phyloP scores from a whole-genome alignment of 306 rosid genomes.

The Cucumis hystrix region DNA sequence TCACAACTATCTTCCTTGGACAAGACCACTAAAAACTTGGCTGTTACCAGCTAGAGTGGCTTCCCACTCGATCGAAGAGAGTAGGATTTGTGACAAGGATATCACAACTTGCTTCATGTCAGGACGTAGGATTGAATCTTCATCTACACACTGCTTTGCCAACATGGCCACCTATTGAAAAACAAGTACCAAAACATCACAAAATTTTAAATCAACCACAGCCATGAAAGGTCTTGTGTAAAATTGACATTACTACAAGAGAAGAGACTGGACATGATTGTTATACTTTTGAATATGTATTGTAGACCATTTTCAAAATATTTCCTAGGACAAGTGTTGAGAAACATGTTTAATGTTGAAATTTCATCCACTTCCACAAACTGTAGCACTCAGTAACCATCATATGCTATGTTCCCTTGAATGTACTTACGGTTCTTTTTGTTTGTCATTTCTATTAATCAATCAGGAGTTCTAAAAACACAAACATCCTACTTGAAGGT shows the following conservation, averaged over 20 bases:
- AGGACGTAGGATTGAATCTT: slow-evolving; percentile 79
- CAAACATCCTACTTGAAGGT: neutral
- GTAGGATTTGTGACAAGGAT: slow-evolving; percentile 77
- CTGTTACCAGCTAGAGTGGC: slow-evolving; percentile 98
- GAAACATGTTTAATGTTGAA: neutral
- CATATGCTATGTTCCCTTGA: neutral
- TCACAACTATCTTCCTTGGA: slow-evolving; percentile 71
- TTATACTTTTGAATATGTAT: neutral
- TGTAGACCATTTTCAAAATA: neutral
- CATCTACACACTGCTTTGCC: slow-evolving; percentile 92
- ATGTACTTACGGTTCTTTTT: neutral
- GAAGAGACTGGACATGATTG: neutral
- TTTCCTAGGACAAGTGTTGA: neutral
- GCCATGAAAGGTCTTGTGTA: neutral
- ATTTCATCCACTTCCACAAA: neutral
- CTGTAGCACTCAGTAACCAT: neutral
- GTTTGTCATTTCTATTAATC: neutral
- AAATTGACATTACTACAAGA: neutral
- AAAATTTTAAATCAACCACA: neutral
- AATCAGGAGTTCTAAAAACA: neutral
- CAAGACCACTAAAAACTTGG: slow-evolving; percentile 98
- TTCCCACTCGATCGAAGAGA: slow-evolving; percentile 95
- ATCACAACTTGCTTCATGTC: slow-evolving; percentile 88
- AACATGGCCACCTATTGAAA: slow-evolving; percentile 57
- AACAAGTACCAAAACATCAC: slow-evolving; percentile 3